Evolutionary conservation across 495 filamentous ascomycete species (phyloP), one percentile per base, ranked within the genome.

Genomic region (Chlorociboria aeruginascens): DNA sequence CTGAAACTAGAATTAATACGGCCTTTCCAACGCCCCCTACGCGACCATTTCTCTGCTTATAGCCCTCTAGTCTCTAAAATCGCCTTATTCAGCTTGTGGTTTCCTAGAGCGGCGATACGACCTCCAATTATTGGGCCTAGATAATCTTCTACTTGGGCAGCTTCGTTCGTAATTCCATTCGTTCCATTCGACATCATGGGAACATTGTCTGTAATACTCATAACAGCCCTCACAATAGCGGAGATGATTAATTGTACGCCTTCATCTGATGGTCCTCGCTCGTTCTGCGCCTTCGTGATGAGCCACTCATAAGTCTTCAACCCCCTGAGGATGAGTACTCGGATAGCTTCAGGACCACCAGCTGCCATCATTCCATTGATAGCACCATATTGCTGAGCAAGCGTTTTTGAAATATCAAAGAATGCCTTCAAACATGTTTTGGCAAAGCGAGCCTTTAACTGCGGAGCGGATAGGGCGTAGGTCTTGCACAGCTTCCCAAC

Each of bases 361-460:
- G 90, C 78, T 0, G 77, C 73, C 0, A 76, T 70, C 9, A 98
- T 69, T 3, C 87, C 89, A 34, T 77, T 73, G 34, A 98, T 74
- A 8, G 89, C 86, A 42, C 92, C 92, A 59, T 87, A 97, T 56
- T 92, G 85, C 4, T 87, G 81, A 13, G 80, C 76, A 4, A 89
- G 73, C 0, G 86, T 78, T 58, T 87, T 83, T 30, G 76, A 72
- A 0, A 87, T 85, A 61, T 95, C 88, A 7, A 98, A 76, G 62
- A 95, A 89, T 55, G 79, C 69, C 66, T 94, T 95, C 3, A 97
- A 74, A 61, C 86, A 96, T 0, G 86, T 88, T 11, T 92, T 78
- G 11, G 87, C 85, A n/a, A 98, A 76, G 32, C 92, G 81, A 0
- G 92, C 81, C 45, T 86, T 86, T 13, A 98, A 74, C 20, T 81